phyloP scores from a whole-genome alignment of 2,329 filamentous ascomycete species.

The Pyrenophora teres region DNA sequence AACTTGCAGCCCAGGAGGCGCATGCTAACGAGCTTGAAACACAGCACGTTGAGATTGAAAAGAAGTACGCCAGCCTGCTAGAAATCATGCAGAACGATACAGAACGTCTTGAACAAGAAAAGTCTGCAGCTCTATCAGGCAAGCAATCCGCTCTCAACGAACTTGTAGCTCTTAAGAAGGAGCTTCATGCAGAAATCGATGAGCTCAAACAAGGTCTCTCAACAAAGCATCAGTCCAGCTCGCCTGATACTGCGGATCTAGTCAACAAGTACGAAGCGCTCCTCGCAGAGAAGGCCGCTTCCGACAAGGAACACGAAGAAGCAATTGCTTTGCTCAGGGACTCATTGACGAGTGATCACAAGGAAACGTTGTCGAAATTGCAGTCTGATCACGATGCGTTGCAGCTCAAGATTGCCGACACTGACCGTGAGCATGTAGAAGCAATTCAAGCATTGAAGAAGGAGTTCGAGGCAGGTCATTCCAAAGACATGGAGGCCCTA shows the following conservation, averaged over 20 bases:
- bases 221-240: slow-evolving; percentile 21
- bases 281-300: slow-evolving; percentile 30
- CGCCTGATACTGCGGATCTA: slow-evolving; percentile 26
- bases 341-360: slow-evolving; percentile 33
- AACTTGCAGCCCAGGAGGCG: slow-evolving; percentile 21
- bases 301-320: slow-evolving; percentile 37
- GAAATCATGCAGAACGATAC: slow-evolving; percentile 36
- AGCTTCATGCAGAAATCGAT: slow-evolving; percentile 28
- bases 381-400: slow-evolving; percentile 32
- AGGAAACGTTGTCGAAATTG: slow-evolving; percentile 29
- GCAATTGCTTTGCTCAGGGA: slow-evolving; percentile 34
- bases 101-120: slow-evolving; percentile 35
- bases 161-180: slow-evolving; percentile 28
- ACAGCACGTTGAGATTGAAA: slow-evolving; percentile 36
- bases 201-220: slow-evolving; percentile 26
- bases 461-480: slow-evolving; percentile 38
- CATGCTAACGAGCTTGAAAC: slow-evolving; percentile 32
- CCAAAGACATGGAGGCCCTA: slow-evolving; percentile 29
- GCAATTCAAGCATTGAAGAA: slow-evolving; percentile 38
- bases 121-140: slow-evolving; percentile 26
- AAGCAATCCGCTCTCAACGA: slow-evolving; percentile 36
- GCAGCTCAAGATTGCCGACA: slow-evolving; percentile 26
- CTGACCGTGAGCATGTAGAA: slow-evolving; percentile 39
- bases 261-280: slow-evolving; percentile 35
- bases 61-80: slow-evolving; percentile 36